Base-by-base conservation (phyloP, 1,284 basidiomycete genomes). In the Athelia psychrophila region DNA sequence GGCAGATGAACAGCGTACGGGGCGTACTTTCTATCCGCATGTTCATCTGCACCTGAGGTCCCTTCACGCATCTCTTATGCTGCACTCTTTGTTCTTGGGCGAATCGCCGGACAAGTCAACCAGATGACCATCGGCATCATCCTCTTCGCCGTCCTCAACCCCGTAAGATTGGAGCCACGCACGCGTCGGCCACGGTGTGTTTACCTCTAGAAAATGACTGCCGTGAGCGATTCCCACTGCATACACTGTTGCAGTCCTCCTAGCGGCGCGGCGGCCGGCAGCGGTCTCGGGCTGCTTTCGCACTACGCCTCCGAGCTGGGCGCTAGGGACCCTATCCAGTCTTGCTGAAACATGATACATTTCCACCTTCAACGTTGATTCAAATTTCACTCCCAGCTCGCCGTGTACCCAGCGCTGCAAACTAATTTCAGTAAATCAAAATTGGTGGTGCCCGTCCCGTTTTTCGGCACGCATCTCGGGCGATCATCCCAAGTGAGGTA, bases 401-500 rank as follows among this genome's bases (percentile, higher is more conserved):
- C n/a, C n/a, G n/a, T n/a, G n/a, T n/a, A n/a, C n/a, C n/a, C n/a
- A n/a, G n/a, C n/a, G n/a, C n/a, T n/a, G n/a, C n/a, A n/a, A n/a
- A n/a, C n/a, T n/a, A n/a, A n/a, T n/a, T n/a, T n/a, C n/a, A n/a
- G n/a, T n/a, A n/a, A n/a, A n/a, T n/a, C n/a, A n/a, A n/a, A n/a
- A n/a, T n/a, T n/a, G n/a, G n/a, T n/a, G n/a, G n/a, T n/a, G n/a
- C n/a, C n/a, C n/a, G n/a, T n/a, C n/a, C n/a, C n/a, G n/a, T n/a
- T n/a, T n/a, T n/a, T n/a, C n/a, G n/a, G n/a, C n/a, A 53, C 60
- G 15, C 60, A 83, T 87, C 86, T 74, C 87, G 84, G 0, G 87
- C 80, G 52, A 93, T 92, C 91, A 93, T 93, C 16, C 93, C 93
- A 48, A 95, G 73, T 42, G 88, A 91, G 12, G 87, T 73, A 1